Base-by-base conservation (phyloP, 2,329 filamentous ascomycete genomes). In the Aspergillus tubingensis region DNA sequence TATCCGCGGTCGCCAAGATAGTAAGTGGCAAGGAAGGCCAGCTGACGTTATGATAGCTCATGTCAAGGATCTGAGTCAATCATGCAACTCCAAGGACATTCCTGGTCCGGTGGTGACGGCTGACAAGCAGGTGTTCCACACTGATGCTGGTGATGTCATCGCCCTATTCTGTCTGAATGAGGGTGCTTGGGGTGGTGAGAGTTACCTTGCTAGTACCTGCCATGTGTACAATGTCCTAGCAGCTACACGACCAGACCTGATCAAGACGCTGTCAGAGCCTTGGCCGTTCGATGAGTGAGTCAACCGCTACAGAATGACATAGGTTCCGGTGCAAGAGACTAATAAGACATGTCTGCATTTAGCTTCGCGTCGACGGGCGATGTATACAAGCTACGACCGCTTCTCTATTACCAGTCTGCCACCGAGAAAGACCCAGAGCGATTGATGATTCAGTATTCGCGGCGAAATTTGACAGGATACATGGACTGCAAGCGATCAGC, bases 401-500 rank as follows among this genome's bases (percentile, higher is more conserved):
- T 74, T 4, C 59, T 74, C 17, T 82, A 84, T 71, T 79, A 84
- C 66, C 82, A 85, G 49, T 80, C 82, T 0, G 76, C 79, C n/a
- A 81, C 76, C 0, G 73, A 65, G 1, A 69, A 71, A 1, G 65
- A 69, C 0, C 82, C 84, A 0, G 81, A 87, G 67, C 77, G 83
- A 1, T 70, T 88, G 5, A 72, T 84, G 8, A 78, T 88, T 23
- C 84, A 88, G 62, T 88, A 86, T 65, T 82, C 82, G 0, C 80
- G 86, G 3, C 79, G 85, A 1, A 76, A 73, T 19, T 86, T 87
- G 63, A 84, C 84, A 0, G 80, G 80, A 7, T 81, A 30, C 27
- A 30, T 30, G 27, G 27, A 30, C 27, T 74, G 57, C 68, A 68
- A 54, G 73, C 74, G 79, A 19, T 76, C 74, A 0, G 43, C 68